Evolutionary conservation across 179 eudicot genomes (phyloP), one percentile per base, ranked within the genome.

Genomic region (Vitellaria paradoxa): DNA sequence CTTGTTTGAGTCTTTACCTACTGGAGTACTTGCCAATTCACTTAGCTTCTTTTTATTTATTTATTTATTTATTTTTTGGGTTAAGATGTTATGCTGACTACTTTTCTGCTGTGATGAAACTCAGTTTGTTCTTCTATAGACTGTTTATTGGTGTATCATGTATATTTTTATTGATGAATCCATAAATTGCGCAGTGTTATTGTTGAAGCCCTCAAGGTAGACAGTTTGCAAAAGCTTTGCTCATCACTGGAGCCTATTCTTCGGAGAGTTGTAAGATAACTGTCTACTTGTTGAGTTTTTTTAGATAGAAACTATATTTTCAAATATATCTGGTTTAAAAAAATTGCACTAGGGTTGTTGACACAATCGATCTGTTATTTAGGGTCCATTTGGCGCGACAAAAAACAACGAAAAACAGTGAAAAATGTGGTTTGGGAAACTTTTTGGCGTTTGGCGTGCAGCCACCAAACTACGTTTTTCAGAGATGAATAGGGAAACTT

Each of bases 241-340:
- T 96, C 99, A 68, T 96, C 99, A 42, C 76, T 96, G 85, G 99
- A 96, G 86, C 99, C 99, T 10, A 85, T 96, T 87, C 99, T 96
- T 84, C 98, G 99, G 3, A 96, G 93, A 96, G 99, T 96, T 81
- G 99, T 96, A 94, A 92, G 98, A 86, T 84, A 60, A 78, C 50
- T 63, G 63, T 12, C 64, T n/a, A 61, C 13, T 3, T 57, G 59
- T 46, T 42, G 24, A 61, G 23, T 70, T 15, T 61, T 61, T 23
- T 49, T 53, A 37, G 9, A 56, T 20, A 23, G 42, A 23, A 63
- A 30, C 8, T 24, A 23, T 50, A 26, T 15, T 61, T 61, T 23
- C 46, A 49, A 37, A 30, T 74, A 62, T 18, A 75, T 46, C 62
- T 59, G 55, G 9, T 73, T 46, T 21, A 75, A 74, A 8, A 61